Base-by-base conservation (phyloP, 208 protist genomes). In the Leishmania aethiopica region DNA sequence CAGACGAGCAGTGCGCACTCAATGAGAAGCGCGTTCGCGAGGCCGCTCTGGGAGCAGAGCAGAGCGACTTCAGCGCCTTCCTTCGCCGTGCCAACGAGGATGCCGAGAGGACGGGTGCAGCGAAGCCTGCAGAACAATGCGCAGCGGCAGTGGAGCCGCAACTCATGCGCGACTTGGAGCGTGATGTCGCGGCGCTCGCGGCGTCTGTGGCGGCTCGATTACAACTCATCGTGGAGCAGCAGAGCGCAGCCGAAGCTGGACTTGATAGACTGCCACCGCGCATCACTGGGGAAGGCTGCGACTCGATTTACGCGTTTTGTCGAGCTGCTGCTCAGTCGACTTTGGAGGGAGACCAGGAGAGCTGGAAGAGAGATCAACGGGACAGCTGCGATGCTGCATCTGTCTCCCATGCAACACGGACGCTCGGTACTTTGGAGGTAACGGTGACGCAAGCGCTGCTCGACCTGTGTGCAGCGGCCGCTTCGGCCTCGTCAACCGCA, bases 1-100 rank as follows among this genome's bases (percentile, higher is more conserved):
- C 81, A 10, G 81, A 84, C 28, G 75, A 55, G 28, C 75, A 78
- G 81, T 80, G 81, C 67, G 75, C 74, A 19, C 53, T 75, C 22
- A 42, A 42, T 51, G 81, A 78, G 47, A 8, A 67, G 67, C 75
- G 75, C 19, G 75, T 84, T 22, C 75, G 19, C 25, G 59, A 78
- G 49, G 79, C 79, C 25, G 22, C 22, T 1, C 3, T 25, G n/a
- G 59, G 10, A 17, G 79, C 79, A 7, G 79, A 83, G n/a, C 47
- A 64, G n/a, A 69, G 47, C n/a, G 72, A 78, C n/a, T 62, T 45
- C 22, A 73, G 79, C 51, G 15, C 22, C 32, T 59, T 45, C 6
- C 19, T 51, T 35, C 42, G 25, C 4, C 45, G 22, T n/a, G 32
- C 49, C 69, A 47, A n/a, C 25, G 40, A 62, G 19, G 49, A 13